Evolutionary conservation across 441 rosid species (phyloP).

Genomic region (Syzygium syzygioides): DNA sequence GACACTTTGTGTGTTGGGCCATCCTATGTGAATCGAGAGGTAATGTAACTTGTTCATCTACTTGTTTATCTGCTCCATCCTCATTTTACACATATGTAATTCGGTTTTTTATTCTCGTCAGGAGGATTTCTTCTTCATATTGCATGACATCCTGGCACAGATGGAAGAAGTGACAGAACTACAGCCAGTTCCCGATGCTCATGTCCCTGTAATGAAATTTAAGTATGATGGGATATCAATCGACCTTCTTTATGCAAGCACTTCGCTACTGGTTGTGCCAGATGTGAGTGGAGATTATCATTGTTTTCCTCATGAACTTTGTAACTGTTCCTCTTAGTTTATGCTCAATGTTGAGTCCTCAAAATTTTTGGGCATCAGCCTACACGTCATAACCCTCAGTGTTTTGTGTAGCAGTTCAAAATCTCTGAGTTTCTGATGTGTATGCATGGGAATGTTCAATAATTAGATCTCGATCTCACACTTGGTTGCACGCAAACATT

Average conservation of each 20-base stretch:
- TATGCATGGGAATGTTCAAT: neutral
- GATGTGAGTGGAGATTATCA: conserved; percentile 28
- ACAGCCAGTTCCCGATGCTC: conserved; percentile 72
- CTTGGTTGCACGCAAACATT: neutral
- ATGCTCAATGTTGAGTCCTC: neutral
- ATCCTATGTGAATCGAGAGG: conserved; percentile 64
- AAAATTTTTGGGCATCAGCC: neutral
- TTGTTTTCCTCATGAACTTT: neutral
- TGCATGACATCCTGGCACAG: conserved; percentile 46
- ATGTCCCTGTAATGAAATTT: conserved; percentile 76
- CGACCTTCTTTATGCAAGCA: conserved; percentile 70
- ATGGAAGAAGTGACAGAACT: conserved; percentile 63
- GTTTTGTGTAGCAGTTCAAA: neutral
- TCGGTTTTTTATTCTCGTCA: conserved; percentile 11
- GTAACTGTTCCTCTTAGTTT: neutral
- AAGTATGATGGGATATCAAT: conserved; percentile 60
- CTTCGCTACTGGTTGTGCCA: conserved; percentile 46
- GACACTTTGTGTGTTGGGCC: conserved; percentile 73
- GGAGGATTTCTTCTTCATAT: conserved; percentile 55
- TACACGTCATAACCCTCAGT: neutral
- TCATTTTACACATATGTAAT: neutral
- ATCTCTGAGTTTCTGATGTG: neutral
- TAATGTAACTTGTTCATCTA: conserved; percentile 8
- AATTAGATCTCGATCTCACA: neutral
- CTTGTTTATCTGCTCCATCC: neutral